Conservation (phyloP, 78 protist genomes). For the Polysphondylium violaceum region DNA sequence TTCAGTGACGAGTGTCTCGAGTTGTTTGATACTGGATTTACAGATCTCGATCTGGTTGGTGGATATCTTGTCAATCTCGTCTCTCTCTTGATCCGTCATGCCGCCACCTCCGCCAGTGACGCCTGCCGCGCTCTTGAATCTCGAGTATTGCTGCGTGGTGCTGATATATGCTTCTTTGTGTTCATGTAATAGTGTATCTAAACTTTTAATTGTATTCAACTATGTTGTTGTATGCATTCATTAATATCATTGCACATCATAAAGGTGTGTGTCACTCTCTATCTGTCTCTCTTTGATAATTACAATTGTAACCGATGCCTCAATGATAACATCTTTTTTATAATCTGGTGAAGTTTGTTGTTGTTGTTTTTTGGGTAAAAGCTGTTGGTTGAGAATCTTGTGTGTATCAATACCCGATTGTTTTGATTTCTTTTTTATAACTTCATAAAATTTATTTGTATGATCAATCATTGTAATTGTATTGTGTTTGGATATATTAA, state of each 20-base stretch:
- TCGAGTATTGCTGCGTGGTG: no score
- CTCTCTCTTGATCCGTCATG: slow-evolving; percentile 68
- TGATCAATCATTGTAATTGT: slow-evolving; percentile 14
- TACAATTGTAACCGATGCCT: slow-evolving; percentile 44
- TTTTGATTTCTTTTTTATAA: slow-evolving; percentile 8
- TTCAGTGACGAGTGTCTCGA: slow-evolving; percentile 5
- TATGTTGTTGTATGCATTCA: neutral
- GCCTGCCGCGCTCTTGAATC: slow-evolving; percentile 10
- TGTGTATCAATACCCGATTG: neutral
- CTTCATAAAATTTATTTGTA: slow-evolving; percentile 12
- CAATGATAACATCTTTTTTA: slow-evolving; percentile 11
- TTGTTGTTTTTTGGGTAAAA: neutral
- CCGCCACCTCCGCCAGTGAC: neutral
- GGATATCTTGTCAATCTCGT: slow-evolving; percentile 30
- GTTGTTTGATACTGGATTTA: slow-evolving; percentile 16
- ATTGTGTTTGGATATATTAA: no score
- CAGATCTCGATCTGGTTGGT: slow-evolving; percentile 41
- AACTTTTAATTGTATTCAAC: slow-evolving; percentile 33
- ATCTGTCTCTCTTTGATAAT: neutral
- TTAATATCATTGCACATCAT: neutral
- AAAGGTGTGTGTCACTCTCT: neutral
- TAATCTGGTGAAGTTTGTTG: no score
- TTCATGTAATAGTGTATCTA: slow-evolving; percentile 15
- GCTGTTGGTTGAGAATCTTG: neutral
- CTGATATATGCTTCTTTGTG: slow-evolving; percentile 39